Percentiles rank a stretch among this genome's conserved stretches.
Evolutionary conservation across 768 basidiomycete species (phyloP).

Genomic region (Russula ochroleuca): DNA sequence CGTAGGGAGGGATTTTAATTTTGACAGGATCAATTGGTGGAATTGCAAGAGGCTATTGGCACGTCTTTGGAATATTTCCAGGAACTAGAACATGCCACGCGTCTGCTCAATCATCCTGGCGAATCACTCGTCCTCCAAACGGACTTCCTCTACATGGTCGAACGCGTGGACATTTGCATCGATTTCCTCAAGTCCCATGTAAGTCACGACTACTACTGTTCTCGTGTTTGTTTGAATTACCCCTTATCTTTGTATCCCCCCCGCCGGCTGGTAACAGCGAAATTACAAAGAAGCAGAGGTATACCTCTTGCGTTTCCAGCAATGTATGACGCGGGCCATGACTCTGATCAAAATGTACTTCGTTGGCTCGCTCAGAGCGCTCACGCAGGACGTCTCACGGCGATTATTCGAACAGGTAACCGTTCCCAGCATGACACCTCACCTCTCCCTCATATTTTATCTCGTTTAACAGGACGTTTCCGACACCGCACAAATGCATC

Average conservation of each 20-base stretch:
- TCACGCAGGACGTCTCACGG: slow-evolving; percentile 73
- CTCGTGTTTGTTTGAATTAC: not conserved
- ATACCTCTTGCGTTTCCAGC: slow-evolving; percentile 94
- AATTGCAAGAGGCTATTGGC: slow-evolving; percentile 78
- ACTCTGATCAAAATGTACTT: slow-evolving; percentile 98
- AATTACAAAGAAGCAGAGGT: slow-evolving; percentile 91
- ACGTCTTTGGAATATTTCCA: slow-evolving; percentile 87
- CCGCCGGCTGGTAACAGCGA: slow-evolving; percentile 46
- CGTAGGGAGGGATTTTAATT: not conserved
- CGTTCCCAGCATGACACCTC: not conserved
- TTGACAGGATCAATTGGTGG: slow-evolving; percentile 66
- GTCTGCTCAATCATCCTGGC: slow-evolving; percentile 92
- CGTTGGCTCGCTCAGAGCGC: slow-evolving; percentile 72
- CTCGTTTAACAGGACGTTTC: slow-evolving; percentile 60
- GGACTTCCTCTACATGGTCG: slow-evolving; percentile 95
- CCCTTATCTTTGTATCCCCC: not conserved
- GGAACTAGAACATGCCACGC: slow-evolving; percentile 87
- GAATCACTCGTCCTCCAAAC: slow-evolving; percentile 85
- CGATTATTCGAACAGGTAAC: slow-evolving; percentile 69
- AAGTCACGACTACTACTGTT: slow-evolving; percentile 33
- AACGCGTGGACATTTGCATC: slow-evolving; percentile 90
- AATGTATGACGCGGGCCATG: slow-evolving; percentile 98
- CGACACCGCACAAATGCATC: slow-evolving; percentile 70
- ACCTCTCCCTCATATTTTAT: not conserved
- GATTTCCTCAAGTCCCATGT: slow-evolving; percentile 86